phyloP scores from a whole-genome alignment of 1,139 yeast genomes.

The Protomyces arabidopsidicola region DNA sequence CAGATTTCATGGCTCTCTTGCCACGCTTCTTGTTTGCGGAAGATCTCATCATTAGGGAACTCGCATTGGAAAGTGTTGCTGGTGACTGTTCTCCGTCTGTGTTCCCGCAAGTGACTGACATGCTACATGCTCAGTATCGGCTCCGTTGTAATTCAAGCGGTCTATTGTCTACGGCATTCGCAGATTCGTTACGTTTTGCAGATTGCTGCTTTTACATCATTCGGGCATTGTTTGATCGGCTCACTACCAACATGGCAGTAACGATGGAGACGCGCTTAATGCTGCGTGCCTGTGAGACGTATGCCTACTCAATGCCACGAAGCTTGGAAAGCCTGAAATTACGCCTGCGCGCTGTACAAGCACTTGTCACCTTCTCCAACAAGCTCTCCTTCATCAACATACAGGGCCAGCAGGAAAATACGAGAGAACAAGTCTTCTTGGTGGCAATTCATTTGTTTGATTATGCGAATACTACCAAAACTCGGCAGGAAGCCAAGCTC shows the following conservation, averaged over 20 bases:
- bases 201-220: neutral
- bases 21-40: neutral
- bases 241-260: neutral
- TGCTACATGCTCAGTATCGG: neutral
- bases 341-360: neutral
- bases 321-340: neutral
- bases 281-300: neutral
- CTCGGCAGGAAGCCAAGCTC: neutral
- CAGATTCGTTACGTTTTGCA: neutral
- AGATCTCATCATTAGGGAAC: neutral
- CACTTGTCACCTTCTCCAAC: neutral
- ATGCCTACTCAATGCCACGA: neutral
- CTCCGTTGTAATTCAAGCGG: neutral
- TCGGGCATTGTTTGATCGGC: neutral
- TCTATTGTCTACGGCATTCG: neutral
- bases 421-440: neutral
- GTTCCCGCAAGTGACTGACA: neutral
- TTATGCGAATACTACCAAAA: neutral
- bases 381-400: neutral
- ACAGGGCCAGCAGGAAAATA: neutral
- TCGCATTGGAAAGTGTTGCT: neutral
- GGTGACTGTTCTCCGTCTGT: neutral
- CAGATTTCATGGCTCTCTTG: neutral
- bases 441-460: neutral
- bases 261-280: neutral